Base-by-base conservation (phyloP, 2,329 filamentous ascomycete species). In the Colletotrichum euphorbiae region DNA sequence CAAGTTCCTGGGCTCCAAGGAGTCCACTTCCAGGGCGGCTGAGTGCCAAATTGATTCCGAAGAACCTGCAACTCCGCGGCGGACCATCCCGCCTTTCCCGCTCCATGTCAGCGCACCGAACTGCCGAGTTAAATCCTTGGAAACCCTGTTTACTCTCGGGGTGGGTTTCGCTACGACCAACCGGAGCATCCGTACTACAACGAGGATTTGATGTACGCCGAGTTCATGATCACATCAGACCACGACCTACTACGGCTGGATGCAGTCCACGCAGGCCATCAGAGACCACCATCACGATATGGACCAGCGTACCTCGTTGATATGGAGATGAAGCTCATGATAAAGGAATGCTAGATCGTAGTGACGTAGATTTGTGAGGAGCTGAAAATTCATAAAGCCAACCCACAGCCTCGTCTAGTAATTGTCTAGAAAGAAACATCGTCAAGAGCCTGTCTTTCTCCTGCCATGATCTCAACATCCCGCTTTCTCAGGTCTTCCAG, bases 21-120 rank as follows among this genome's bases (percentile, higher is more conserved):
- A 7, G 17, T 24, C n/a, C n/a, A 13, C 50, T 17, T 15, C 45
- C 19, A n/a, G 19, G 13, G 36, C 36, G 21, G 15, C 12, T 38
- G 36, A 15, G 11, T 8, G 2, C 21, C 21, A n/a, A 40, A 57
- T 12, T 58, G n/a, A 11, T 54, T 42, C 28, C 56, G 15, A 33
- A 51, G n/a, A 52, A 15, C 55, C n/a, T 9, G 36, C 33, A 56
- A 62, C 58, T 56, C 50, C 42, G 50, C 63, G 58, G 50, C 63
- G 58, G 50, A 38, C 24, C 48, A 42, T 17, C 42, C 63, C 57
- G 40, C 31, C n/a, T 21, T 24, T 42, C 31, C 46, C 61, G 52
- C 31, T 15, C 21, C 9, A 5, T 28, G 19, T 21, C 19, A 42
- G 28, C 48, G 40, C 15, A 12, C 15, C 38, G 28, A 28, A 28